Base-by-base conservation (phyloP, 2,329 filamentous ascomycete species). In the Orbilia oligospora region DNA sequence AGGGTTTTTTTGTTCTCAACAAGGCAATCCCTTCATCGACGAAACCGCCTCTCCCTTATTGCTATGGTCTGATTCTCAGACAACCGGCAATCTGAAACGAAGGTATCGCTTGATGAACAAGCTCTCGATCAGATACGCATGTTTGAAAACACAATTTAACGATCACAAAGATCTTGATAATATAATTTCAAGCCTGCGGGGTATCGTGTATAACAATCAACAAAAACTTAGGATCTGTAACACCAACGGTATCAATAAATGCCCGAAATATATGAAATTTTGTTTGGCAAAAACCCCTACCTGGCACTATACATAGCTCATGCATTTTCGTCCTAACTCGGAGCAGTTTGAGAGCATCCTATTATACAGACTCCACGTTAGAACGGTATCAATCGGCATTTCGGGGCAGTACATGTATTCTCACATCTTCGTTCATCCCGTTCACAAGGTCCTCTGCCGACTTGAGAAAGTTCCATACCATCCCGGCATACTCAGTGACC, bases 271-370 rank as follows among this genome's bases (percentile, higher is more conserved):
- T 76, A 51, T 66, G 24, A 24, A 33, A 41, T 18, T 38, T 20
- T 18, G 30, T 20, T 38, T 27, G n/a, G 44, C 16, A n/a, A 22
- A 30, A 22, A 30, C 14, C 73, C 84, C 56, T 83, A 87, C 87
- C 87, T 67, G 92, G 92, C 20, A 95, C 91, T 82, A 96, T 93
- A 76, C 96, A 91, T 80, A 96, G 86, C 84, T 97, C 93, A 81
- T 94, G 92, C 84, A 92, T 94, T 86, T 91, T 93, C n/a, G 92
- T 95, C 80, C 93, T 88, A 80, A 97, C 83, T 80, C 92, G 88
- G 65, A 96, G 84, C 58, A 96, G 86, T 85, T 91, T 93, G 80
- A 94, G 85, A 83, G 94, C 92, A 82, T 96, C 93, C 88, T 77
- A 63, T 41, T 16, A 20, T 18, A 10, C 16, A 20, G 12, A 48